Evolutionary conservation across 169 alveolate species (phyloP).

Genomic region (Cystoisospora suis): DNA sequence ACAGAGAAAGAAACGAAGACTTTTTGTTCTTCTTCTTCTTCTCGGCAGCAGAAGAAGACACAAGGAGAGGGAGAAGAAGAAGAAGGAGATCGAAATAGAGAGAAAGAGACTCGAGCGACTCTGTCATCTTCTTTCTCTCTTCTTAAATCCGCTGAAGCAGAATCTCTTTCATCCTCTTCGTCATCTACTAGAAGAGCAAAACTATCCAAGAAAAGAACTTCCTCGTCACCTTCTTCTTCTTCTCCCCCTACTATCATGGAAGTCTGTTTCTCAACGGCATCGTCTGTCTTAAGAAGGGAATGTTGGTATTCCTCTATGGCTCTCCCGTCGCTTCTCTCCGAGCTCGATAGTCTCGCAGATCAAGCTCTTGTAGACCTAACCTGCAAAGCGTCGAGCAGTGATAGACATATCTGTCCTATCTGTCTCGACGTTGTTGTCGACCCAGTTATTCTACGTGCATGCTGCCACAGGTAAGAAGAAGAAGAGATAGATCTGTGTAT

Average conservation of each 20-base stretch:
- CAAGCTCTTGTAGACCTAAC: conserved; percentile 34
- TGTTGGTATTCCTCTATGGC: conserved; percentile 50
- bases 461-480: conserved; percentile 49
- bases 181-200: no score
- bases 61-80: background rate
- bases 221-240: background rate
- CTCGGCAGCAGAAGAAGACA: background rate
- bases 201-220: no score
- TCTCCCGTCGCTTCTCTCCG: conserved; percentile 30
- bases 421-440: conserved; percentile 59
- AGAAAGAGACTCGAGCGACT: no score
- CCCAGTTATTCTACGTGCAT: conserved; percentile 59
- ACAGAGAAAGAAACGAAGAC: background rate
- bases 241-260: conserved; percentile 20
- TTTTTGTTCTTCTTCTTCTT: background rate
- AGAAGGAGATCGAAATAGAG: background rate
- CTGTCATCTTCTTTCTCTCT: no score
- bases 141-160: no score
- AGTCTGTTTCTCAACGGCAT: conserved; percentile 50
- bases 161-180: no score
- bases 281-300: conserved; percentile 41
- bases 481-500: background rate
- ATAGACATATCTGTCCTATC: conserved; percentile 48
- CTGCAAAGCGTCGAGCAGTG: conserved; percentile 28
- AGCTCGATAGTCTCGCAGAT: conserved; percentile 45